A percentile compares a stretch with the other conserved stretches of the same genome.
phyloP scores from a whole-genome alignment of 192 early-diverging fungal genomes.

The Spizellomyces punctatus region DNA sequence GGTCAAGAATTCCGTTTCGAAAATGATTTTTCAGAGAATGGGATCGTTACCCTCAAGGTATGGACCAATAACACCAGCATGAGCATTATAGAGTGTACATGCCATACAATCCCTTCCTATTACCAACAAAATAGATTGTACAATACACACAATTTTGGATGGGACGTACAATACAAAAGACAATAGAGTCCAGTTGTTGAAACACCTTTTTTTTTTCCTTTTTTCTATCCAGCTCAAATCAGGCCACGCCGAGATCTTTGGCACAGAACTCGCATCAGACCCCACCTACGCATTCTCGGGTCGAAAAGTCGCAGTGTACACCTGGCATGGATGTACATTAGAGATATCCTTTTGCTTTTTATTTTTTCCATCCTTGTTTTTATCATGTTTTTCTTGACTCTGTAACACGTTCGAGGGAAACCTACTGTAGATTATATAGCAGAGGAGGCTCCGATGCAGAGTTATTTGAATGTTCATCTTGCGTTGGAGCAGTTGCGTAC shows the following conservation, averaged over 20 bases:
- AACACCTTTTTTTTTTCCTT: not conserved
- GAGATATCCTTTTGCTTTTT: constrained; percentile 43
- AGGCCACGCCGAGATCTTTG: constrained; percentile 93
- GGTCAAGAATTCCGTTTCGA: constrained; percentile 95
- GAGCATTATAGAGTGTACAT: not conserved
- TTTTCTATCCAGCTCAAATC: constrained; percentile 53
- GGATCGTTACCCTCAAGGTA: constrained; percentile 73
- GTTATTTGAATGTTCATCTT: constrained; percentile 85
- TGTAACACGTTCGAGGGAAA: constrained; percentile 49
- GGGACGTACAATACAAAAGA: not conserved
- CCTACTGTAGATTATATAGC: constrained; percentile 85
- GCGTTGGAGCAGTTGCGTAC: constrained; percentile 79
- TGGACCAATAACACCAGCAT: not conserved
- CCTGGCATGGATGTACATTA: constrained; percentile 87
- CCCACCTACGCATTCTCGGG: constrained; percentile 80
- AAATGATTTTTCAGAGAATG: constrained; percentile 63
- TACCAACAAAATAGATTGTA: too few species aligned
- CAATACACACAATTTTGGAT: not conserved
- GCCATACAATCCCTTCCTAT: too few species aligned
- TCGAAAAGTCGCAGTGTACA: constrained; percentile 86
- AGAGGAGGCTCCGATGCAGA: constrained; percentile 94
- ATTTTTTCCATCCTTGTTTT: constrained; percentile 13
- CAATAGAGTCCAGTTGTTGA: not conserved
- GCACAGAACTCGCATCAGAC: constrained; percentile 86
- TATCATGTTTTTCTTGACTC: not conserved